These are phyloP conservation scores for Croton setiger DNA, from an alignment of 441 rosid genomes.

Conservation along the genomic window DNA sequence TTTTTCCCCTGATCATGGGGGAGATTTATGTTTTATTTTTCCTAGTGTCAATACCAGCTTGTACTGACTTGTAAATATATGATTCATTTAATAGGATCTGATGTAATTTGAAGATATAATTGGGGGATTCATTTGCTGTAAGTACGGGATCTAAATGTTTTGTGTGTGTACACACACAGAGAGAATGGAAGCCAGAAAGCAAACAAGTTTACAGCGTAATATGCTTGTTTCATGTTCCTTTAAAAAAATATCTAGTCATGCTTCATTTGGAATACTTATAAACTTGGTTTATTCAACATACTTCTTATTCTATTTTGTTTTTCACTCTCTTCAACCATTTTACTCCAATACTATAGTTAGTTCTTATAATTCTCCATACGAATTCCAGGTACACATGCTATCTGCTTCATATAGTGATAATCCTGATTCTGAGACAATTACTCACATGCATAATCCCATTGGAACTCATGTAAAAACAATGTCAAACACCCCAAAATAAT, in stretches of 20 bases:
- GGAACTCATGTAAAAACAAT: neutral
- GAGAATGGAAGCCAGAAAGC: too few species aligned
- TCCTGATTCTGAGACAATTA: neutral
- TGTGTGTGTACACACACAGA: too few species aligned
- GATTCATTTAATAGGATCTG: too few species aligned
- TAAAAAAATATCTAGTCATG: too few species aligned
- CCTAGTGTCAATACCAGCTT: too few species aligned
- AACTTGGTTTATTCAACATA: neutral
- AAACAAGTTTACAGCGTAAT: too few species aligned
- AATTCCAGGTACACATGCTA: neutral
- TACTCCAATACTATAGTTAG: neutral
- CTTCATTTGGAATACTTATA: neutral
- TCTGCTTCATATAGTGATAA: neutral
- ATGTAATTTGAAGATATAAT: too few species aligned
- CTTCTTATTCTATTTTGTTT: neutral
- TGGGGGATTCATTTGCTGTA: too few species aligned
- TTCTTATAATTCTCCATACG: neutral
- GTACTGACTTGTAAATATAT: too few species aligned
- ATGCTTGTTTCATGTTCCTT: too few species aligned
- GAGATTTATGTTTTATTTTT: too few species aligned
- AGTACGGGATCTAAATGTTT: too few species aligned
- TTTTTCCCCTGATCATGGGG: neutral
- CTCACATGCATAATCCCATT: neutral
- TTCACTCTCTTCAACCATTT: neutral
- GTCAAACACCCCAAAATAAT: neutral